These are phyloP conservation scores for Pyrenula aspistea DNA, from an alignment of 495 filamentous ascomycete genomes.

Conservation along the genomic window DNA sequence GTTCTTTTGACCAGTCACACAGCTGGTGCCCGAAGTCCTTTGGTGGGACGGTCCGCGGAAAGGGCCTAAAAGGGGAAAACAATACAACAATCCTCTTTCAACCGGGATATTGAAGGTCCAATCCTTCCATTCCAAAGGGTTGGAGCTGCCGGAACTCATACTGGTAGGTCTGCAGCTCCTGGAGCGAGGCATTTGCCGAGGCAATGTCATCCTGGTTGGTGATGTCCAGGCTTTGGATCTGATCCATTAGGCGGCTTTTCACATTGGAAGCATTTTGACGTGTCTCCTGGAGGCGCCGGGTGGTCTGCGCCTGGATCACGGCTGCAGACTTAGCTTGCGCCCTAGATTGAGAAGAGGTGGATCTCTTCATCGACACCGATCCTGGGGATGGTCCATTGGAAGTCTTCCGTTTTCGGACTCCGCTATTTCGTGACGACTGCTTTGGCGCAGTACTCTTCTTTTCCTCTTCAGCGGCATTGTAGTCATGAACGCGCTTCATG, in stretches of 20 bases:
- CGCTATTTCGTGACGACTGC: background rate
- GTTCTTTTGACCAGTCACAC: background rate
- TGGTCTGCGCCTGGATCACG: background rate
- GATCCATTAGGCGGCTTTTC: background rate
- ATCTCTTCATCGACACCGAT: background rate
- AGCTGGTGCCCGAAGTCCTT: background rate
- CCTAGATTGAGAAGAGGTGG: background rate
- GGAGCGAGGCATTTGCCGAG: background rate
- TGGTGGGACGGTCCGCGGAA: background rate
- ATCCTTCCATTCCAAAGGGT: background rate
- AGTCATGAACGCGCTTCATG: slow-evolving; percentile 87
- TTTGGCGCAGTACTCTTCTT: background rate
- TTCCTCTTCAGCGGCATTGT: slow-evolving; percentile 35
- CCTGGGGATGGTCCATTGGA: background rate
- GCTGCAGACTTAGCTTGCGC: background rate
- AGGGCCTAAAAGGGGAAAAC: background rate
- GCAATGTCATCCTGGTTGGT: background rate
- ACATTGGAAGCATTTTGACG: background rate
- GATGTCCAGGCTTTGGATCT: background rate
- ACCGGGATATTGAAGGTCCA: background rate
- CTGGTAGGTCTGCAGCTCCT: background rate
- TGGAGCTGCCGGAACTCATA: background rate
- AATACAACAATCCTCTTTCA: background rate
- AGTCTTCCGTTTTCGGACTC: background rate
- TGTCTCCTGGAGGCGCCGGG: background rate